Base-by-base conservation (phyloP, 495 filamentous ascomycete genomes). In the Penicillium atrosanguineum region DNA sequence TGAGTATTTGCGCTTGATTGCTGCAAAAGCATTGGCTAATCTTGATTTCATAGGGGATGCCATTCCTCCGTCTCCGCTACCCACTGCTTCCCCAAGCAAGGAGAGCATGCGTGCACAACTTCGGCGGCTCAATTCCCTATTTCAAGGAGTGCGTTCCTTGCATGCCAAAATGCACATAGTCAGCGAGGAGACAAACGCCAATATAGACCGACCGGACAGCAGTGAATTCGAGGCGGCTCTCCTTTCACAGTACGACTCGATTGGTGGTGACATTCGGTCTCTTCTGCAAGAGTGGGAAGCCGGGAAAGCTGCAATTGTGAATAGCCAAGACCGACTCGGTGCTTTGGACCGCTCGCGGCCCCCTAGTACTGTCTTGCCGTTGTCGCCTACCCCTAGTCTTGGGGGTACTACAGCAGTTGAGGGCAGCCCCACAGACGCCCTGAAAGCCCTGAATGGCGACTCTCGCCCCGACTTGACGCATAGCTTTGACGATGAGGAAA, bases 141-240 rank as follows among this genome's bases (percentile, higher is more conserved):
- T 91, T 1, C 88, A 92, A 56, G 92, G 92, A 18, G 93, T 98
- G 48, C 86, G 90, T 11, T 88, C 89, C 8, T 83, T 98, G 21
- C 93, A 97, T 68, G 94, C 94, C 25, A 97, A 96, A 69, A 86
- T 98, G 77, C 91, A 95, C 48, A 78, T 98, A 15, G 73, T 97
- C 41, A 86, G 91, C 31, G 94, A 98, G 70, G 91, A 96, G 68
- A 91, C 90, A 6, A 87, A 88, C 58, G 82, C 81, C 56, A 82
- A 83, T 46, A 73, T 95, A 18, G 86, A 91, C 59, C 83, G 85
- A 57, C 79, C 88, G 7, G 83, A 94, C 57, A 72, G 88, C 4
- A 80, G 81, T 18, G 73, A 75, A 19, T 79, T 95, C 31, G 89
- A 88, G 9, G 75, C 83, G 3, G 84, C 80, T 48, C 81, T 97